A percentile compares a stretch with the other conserved stretches of the same genome.
These are phyloP conservation scores for Populus ilicifolia DNA, from an alignment of 345 rosid genomes.

Conservation along the genomic window DNA sequence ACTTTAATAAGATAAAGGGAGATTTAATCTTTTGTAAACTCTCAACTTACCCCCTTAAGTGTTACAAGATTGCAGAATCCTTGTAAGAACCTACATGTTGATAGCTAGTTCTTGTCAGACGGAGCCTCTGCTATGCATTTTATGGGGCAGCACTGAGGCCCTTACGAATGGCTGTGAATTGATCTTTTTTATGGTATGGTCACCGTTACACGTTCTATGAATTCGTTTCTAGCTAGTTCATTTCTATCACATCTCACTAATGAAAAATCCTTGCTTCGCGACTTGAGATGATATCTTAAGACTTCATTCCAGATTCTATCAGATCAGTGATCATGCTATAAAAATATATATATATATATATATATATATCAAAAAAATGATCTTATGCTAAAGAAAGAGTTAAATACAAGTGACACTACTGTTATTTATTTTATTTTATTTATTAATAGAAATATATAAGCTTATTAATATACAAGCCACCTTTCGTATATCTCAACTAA, in stretches of 20 bases:
- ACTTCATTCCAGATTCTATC: neutral
- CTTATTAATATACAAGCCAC: no score
- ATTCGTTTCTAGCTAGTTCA: neutral
- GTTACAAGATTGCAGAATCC: constrained; percentile 22
- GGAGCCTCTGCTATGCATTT: constrained; percentile 14
- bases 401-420: neutral
- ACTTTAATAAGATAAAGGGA: no score
- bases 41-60: neutral
- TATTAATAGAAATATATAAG: no score
- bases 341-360: no score
- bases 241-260: neutral
- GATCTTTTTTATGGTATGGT: neutral
- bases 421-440: no score
- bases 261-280: neutral
- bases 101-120: constrained; percentile 16
- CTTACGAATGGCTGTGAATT: constrained; percentile 16
- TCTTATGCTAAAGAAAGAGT: no score
- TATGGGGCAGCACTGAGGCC: constrained; percentile 21
- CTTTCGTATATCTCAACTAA: no score
- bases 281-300: neutral
- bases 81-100: constrained; percentile 13
- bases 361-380: no score
- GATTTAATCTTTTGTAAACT: no score
- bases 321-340: neutral
- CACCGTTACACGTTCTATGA: neutral